Conservation (phyloP, 2,329 filamentous ascomycete species). For the Atkinsonella texensis region DNA sequence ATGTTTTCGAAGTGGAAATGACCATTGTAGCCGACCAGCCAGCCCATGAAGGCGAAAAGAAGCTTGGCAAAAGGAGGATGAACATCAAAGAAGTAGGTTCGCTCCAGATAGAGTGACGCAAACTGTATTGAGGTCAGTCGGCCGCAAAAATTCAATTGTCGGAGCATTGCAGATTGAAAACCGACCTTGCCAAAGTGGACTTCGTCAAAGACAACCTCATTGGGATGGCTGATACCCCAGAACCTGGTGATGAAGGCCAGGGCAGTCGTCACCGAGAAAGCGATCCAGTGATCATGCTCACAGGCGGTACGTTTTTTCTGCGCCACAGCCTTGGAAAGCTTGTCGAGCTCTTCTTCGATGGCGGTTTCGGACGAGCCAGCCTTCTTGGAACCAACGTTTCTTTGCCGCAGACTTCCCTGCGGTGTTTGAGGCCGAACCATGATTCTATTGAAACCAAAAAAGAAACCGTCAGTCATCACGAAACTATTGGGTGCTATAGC, state of each 20-base stretch:
- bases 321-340: conserved; percentile 28
- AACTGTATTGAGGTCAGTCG: conserved; percentile 33
- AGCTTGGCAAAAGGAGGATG: conserved; percentile 98
- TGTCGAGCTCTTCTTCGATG: conserved; percentile 38
- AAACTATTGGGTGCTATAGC: neutral
- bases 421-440: conserved; percentile 39
- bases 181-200: conserved; percentile 98
- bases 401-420: conserved; percentile 48
- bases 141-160: neutral
- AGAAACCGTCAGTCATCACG: neutral
- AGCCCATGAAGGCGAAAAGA: conserved; percentile 91
- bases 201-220: conserved; percentile 97
- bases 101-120: conserved; percentile 76
- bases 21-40: conserved; percentile 94
- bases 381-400: conserved; percentile 42
- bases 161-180: conserved; percentile 1
- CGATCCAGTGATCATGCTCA: conserved; percentile 80
- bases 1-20: conserved; percentile 99
- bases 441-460: conserved; percentile 13
- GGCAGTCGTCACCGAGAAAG: conserved; percentile 62
- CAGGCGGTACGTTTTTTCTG: conserved; percentile 28
- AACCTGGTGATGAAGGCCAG: conserved; percentile 88
- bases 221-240: conserved; percentile 89
- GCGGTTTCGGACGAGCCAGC: conserved; percentile 25
- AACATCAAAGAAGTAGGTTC: conserved; percentile 99